Percentiles rank a stretch among this genome's conserved stretches.
Conservation (phyloP, 1,284 basidiomycete species). For the Cryptococcus deneoformans region DNA sequence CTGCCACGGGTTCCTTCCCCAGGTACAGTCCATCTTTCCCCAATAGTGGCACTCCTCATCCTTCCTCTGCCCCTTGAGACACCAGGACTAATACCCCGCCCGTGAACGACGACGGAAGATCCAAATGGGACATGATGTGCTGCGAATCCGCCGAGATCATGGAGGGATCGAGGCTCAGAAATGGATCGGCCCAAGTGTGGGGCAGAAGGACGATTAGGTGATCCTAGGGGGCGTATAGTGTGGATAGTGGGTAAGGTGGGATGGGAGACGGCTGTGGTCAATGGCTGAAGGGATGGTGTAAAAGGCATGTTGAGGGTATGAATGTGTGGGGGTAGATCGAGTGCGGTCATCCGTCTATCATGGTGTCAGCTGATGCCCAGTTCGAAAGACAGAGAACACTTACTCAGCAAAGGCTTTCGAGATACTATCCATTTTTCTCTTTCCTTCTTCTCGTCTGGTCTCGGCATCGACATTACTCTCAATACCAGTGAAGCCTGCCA, state of each 20-base stretch:
- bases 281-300: background rate
- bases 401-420: constrained; percentile 20
- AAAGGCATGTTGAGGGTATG: constrained; percentile 1
- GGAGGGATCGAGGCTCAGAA: constrained; percentile 12
- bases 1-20: background rate
- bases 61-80: constrained; percentile 1
- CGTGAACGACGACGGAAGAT: background rate
- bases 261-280: background rate
- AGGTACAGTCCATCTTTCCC: background rate
- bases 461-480: background rate
- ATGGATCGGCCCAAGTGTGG: constrained; percentile 11
- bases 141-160: constrained; percentile 9
- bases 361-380: background rate
- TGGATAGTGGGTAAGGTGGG: constrained; percentile 3
- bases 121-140: constrained; percentile 7
- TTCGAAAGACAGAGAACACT: constrained; percentile 2
- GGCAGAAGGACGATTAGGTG: constrained; percentile 8
- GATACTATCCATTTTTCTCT: constrained; percentile 14
- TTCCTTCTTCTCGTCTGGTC: constrained; percentile 6
- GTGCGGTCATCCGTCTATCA: constrained; percentile 12
- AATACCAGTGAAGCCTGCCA: background rate
- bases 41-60: constrained; percentile 5
- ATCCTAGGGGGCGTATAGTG: background rate
- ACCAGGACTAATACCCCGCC: background rate
- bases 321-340: background rate